Evolutionary conservation across 139 green algal species (phyloP).

Genomic region (Astrephomene gubernaculifera): DNA sequence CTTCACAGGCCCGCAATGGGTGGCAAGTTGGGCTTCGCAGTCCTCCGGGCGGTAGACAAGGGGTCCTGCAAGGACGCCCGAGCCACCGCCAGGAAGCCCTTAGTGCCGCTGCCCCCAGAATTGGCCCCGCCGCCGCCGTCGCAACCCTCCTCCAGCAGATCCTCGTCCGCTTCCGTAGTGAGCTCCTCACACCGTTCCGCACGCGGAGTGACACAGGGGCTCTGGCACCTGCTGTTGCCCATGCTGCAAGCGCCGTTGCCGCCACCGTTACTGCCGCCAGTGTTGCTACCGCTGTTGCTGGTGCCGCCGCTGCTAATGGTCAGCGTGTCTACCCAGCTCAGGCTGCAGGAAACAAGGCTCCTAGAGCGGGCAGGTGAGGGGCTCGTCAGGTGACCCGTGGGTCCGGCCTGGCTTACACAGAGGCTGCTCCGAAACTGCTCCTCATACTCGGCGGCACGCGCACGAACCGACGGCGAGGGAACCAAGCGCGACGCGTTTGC

Average conservation of each 20-base stretch:
- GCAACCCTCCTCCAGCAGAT: no score
- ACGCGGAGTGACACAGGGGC: not conserved
- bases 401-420: no score
- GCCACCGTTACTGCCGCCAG: not conserved
- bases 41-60: not conserved
- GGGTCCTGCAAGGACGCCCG: not conserved
- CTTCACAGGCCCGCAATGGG: not conserved
- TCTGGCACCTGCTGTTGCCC: no score
- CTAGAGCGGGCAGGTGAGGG: no score
- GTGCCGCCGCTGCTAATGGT: not conserved
- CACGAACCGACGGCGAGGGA: no score
- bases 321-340: no score
- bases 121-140: not conserved
- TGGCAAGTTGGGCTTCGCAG: slow-evolving; percentile 17
- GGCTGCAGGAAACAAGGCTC: no score
- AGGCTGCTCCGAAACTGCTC: not conserved
- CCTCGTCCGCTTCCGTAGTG: no score
- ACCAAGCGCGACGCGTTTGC: no score
- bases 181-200: no score
- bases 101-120: not conserved
- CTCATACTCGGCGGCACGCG: not conserved
- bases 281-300: not conserved
- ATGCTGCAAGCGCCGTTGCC: not conserved
- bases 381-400: no score
- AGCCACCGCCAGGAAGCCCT: not conserved